Base-by-base conservation (phyloP, 2,329 filamentous ascomycete genomes). In the Parafenestella ontariensis region DNA sequence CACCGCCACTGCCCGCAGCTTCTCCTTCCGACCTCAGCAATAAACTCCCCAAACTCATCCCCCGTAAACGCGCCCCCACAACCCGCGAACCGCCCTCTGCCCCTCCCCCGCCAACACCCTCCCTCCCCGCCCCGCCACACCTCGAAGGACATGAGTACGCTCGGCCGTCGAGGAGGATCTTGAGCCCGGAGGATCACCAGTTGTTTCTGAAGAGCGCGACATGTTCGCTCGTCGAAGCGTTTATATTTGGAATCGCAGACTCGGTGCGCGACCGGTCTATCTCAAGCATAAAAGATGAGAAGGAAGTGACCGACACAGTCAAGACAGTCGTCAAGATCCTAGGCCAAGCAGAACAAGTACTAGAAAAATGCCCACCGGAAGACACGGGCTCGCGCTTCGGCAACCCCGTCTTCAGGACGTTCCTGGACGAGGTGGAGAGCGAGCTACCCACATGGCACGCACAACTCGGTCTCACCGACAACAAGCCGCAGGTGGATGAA, bases 361-460 rank as follows among this genome's bases (percentile, higher is more conserved):
- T 96, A 5, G 78, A 82, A 13, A 78, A 83, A 46, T 88, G 89
- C 47, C 95, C 95, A 0, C 89, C 95, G 0, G 84, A 94, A 63
- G 92, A 98, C 60, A 90, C 93, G 42, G 92, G 92, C 41, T 96
- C 92, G 8, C 85, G 95, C 23, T 99, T 99, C 74, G 96, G 95
- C 42, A 99, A 99, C 78, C 93, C 92, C 64, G 87, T 90, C 1
- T 99, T 99, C 78, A 87, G 92, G 45, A 83, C 85, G 53, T 93
- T 96, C 68, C 83, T 97, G 51, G 90, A 91, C 72, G 84, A 85
- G 41, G 79, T 90, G 17, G 73, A 72, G 18, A 59, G 65, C 2
- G 75, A 76, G 6, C 61, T 84, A 39, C 68, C 75, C n/a, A 5
- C 69, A 34, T 94, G 90, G 90, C 90, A 94, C 70, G 71, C 77